phyloP scores from a whole-genome alignment of 1,284 basidiomycete genomes.

The Coniferiporia sulphurascens region DNA sequence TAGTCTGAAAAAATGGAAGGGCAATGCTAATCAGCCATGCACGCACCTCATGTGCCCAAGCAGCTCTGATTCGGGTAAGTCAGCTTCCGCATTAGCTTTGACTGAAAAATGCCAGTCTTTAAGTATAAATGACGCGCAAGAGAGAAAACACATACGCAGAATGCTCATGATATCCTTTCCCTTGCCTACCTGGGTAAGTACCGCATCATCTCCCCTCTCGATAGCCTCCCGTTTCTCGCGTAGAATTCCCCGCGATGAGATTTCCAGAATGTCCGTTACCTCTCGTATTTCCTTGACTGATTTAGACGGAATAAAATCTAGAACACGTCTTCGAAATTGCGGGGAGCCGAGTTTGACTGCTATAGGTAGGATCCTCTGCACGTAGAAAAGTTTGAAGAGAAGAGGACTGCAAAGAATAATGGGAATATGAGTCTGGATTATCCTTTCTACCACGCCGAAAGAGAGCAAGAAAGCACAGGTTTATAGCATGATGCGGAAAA shows the following conservation, averaged over 20 bases:
- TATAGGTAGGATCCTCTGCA: conserved; percentile 7
- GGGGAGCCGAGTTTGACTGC: conserved; percentile 10
- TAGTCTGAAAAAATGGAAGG: conserved; percentile 25
- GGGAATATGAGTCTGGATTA: neutral
- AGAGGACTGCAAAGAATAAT: neutral
- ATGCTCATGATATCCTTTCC: conserved; percentile 32
- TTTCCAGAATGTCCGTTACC: conserved; percentile 8
- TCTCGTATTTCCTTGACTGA: conserved; percentile 24
- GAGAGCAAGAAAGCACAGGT: neutral
- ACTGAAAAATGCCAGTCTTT: neutral
- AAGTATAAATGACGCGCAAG: neutral
- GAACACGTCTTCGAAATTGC: conserved; percentile 5
- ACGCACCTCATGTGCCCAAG: conserved; percentile 25
- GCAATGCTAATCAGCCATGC: conserved; percentile 24
- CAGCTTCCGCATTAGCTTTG: conserved; percentile 25
- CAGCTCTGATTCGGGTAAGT: conserved; percentile 29
- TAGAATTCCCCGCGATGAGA: conserved; percentile 4
- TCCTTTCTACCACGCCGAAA: too few species aligned
- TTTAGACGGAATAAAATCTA: conserved; percentile 27
- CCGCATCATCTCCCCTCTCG: conserved; percentile 22
- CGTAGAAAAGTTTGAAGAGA: conserved; percentile 1
- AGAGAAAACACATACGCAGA: conserved; percentile 22
- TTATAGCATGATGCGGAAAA: too few species aligned
- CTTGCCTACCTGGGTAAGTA: conserved; percentile 24
- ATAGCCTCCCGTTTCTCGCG: conserved; percentile 23